Evolutionary conservation across 192 early-diverging fungal species (phyloP), one percentile per base, ranked within the genome.

Genomic region (Allomyces arbusculus): DNA sequence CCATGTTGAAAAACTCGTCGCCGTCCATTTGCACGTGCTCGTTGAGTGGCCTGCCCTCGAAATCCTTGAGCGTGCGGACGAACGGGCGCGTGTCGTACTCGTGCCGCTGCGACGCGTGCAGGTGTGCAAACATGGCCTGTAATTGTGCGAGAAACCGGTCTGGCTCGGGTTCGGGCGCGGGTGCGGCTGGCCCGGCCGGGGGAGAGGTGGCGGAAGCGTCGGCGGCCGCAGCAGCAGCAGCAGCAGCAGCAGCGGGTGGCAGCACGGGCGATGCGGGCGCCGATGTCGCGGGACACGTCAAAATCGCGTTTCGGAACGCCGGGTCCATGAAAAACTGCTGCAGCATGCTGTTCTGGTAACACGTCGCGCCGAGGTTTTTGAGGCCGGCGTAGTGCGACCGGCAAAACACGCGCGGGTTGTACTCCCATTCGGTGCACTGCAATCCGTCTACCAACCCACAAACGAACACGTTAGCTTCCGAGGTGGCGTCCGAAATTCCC

Each of bases 271-370:
- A 58, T 58, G 50, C 1, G 50, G 9, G 50, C 16, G 12, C 50
- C 12, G 50, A n/a, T 0, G 50, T 20, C 20, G 50, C 3, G 16
- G 12, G 16, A 10, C 50, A 58, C 16, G 16, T 58, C 8, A 82
- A 66, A n/a, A 82, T 77, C 5, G 73, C 72, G 20, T 65, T 22
- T 24, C 80, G 68, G 65, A 82, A 82, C 14, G 63, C 71, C 62
- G 71, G 70, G 63, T 75, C 78, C 78, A 82, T 82, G 50, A 72
- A 85, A 44, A 85, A 75, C 74, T 85, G 84, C 64, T 85, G 83
- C 62, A 83, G 50, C 24, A 78, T 70, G 0, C 83, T 78, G 69
- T 82, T 82, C 25, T 82, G 78, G 69, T 85, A 85, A 68, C 83
- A 85, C 20, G 83, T 85, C 14, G 84, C 82, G 12, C 83, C 83